These are phyloP conservation scores for Saturnispora zaruensis DNA, from an alignment of 805 yeast species.

Conservation along the genomic window DNA sequence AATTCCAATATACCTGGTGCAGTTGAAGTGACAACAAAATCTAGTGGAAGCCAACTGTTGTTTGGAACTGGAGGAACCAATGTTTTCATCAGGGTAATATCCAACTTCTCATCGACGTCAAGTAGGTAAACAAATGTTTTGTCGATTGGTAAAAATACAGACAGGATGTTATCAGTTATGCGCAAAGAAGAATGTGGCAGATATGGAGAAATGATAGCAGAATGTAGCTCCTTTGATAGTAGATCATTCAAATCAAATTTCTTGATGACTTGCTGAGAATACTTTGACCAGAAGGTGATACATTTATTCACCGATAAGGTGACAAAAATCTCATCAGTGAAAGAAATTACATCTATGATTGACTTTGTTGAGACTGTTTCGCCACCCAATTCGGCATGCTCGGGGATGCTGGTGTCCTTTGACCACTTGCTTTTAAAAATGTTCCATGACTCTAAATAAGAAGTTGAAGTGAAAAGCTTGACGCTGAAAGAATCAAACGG, in stretches of 20 bases:
- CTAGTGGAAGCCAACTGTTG: constrained; percentile 23
- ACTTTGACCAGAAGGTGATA: constrained; percentile 54
- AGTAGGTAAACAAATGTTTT: constrained; percentile 19
- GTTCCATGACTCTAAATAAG: constrained; percentile 28
- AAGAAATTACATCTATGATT: constrained; percentile 15
- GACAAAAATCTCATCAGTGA: constrained; percentile 13
- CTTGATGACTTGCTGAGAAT: constrained; percentile 21
- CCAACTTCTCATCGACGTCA: constrained; percentile 10
- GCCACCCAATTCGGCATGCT: constrained; percentile 16
- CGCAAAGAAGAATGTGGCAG: constrained; percentile 17
- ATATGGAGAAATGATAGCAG: constrained; percentile 15
- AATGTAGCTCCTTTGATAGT: constrained; percentile 18
- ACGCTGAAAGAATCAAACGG: constrained; percentile 17
- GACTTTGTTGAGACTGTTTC: constrained; percentile 20
- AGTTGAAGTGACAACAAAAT: constrained; percentile 11
- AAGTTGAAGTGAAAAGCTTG: constrained; percentile 43
- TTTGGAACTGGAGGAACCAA: constrained; percentile 15
- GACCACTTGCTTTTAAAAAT: neutral
- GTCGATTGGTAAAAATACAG: constrained; percentile 24
- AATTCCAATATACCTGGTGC: constrained; percentile 7
- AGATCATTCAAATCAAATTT: constrained; percentile 19
- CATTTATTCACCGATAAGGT: constrained; percentile 48
- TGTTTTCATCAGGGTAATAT: constrained; percentile 7
- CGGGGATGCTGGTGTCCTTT: constrained; percentile 5
- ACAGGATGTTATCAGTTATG: constrained; percentile 12